phyloP scores from a whole-genome alignment of 768 basidiomycete species.

The Exsudoporus frostii region DNA sequence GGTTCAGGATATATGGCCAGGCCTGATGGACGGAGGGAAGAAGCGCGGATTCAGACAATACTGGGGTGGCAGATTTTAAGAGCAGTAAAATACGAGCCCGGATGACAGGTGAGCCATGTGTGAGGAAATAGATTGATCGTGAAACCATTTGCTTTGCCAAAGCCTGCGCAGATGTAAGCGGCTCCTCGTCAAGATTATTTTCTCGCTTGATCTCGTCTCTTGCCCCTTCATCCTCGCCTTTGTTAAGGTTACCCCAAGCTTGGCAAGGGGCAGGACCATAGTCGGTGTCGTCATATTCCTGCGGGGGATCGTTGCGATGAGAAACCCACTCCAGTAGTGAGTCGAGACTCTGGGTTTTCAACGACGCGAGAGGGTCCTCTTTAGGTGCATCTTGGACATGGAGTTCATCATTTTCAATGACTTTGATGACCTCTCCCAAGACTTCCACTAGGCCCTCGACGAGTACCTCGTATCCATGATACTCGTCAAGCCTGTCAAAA shows the following conservation, averaged over 20 bases:
- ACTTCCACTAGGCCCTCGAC: constrained; percentile 89
- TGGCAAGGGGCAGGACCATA: constrained; percentile 59
- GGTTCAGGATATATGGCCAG: constrained; percentile 93
- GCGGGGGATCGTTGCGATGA: constrained; percentile 36
- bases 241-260: constrained; percentile 49
- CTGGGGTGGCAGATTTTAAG: constrained; percentile 68
- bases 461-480: constrained; percentile 84
- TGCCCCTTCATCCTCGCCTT: constrained; percentile 22
- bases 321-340: constrained; percentile 66
- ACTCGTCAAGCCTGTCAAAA: constrained; percentile 94
- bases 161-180: constrained; percentile 66
- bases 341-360: constrained; percentile 40
- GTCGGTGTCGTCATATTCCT: constrained; percentile 42
- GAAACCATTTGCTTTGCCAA: constrained; percentile 83
- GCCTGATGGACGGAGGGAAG: constrained; percentile 83
- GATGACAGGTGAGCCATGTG: constrained; percentile 83
- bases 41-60: constrained; percentile 68
- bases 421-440: constrained; percentile 77
- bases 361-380: constrained; percentile 12
- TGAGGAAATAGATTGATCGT: constrained; percentile 86
- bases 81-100: constrained; percentile 80
- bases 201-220: constrained; percentile 16
- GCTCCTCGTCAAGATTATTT: constrained; percentile 35
- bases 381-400: constrained; percentile 20
- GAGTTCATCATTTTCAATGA: constrained; percentile 58